Conservation (phyloP, 148 eudicot genomes). For the Rhododendron simsii region DNA sequence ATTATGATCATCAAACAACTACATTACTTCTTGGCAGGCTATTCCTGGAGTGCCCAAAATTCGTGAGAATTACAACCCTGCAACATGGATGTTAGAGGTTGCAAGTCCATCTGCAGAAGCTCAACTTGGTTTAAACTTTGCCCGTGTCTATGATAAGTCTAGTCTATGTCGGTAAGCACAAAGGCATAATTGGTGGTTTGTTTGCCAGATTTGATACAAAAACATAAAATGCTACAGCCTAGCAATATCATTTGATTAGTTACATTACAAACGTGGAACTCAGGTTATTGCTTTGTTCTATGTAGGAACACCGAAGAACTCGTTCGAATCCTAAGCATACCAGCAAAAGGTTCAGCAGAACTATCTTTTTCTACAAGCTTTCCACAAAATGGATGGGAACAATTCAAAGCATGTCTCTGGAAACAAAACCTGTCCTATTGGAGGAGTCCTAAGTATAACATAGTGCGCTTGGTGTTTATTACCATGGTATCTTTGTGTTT, state of each 20-base stretch:
- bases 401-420: constrained; percentile 52
- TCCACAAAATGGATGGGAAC: constrained; percentile 29
- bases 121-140: constrained; percentile 37
- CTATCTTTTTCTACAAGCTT: constrained; percentile 32
- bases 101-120: constrained; percentile 30
- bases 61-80: constrained; percentile 49
- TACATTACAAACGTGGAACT: neutral
- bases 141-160: constrained; percentile 20
- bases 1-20: neutral
- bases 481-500: constrained; percentile 19
- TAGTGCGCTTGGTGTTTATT: constrained; percentile 24
- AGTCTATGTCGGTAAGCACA: neutral
- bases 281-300: neutral
- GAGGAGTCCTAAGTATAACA: constrained; percentile 50
- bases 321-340: constrained; percentile 22
- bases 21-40: constrained; percentile 17
- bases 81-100: constrained; percentile 58
- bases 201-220: neutral
- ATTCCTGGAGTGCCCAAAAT: constrained; percentile 43
- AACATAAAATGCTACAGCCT: neutral
- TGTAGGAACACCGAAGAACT: constrained; percentile 13
- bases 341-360: constrained; percentile 21
- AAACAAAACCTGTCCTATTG: constrained; percentile 54
- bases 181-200: neutral
- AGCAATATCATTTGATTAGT: neutral